A percentile compares a stretch with the other conserved stretches of the same genome.
Conservation (phyloP, 139 green algal genomes). For the Coelastrella sp. region DNA sequence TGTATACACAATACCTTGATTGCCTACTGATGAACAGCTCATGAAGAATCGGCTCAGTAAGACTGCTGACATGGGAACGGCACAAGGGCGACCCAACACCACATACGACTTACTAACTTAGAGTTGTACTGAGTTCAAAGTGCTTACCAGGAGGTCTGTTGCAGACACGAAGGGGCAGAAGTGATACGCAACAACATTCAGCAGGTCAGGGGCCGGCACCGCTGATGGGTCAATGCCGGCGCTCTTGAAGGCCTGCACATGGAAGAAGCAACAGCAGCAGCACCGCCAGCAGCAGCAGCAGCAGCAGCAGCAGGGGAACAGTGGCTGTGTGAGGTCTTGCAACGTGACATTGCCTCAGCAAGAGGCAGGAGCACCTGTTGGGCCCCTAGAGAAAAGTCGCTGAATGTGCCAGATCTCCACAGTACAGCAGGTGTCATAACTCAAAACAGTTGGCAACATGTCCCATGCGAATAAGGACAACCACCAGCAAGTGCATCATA, state of each 20-base stretch:
- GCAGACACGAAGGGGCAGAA: slow-evolving; percentile 3
- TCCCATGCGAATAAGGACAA: too few relatives aligned
- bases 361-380: too few relatives aligned
- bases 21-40: neutral
- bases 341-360: neutral
- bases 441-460: too few relatives aligned
- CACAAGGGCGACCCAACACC: neutral
- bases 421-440: too few relatives aligned
- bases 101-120: too few relatives aligned
- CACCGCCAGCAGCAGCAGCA: neutral
- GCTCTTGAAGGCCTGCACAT: neutral
- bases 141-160: slow-evolving; percentile 1
- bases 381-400: too few relatives aligned
- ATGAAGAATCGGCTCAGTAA: neutral
- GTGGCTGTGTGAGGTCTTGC: neutral
- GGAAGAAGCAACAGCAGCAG: neutral
- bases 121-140: too few relatives aligned
- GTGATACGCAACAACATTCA: slow-evolving; percentile 13
- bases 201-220: neutral
- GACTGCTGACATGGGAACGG: neutral
- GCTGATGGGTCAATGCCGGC: neutral
- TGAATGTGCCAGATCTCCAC: too few relatives aligned
- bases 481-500: too few relatives aligned
- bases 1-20: neutral
- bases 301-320: neutral